A percentile compares a stretch with the other conserved stretches of the same genome.
Evolutionary conservation across 2,329 filamentous ascomycete species (phyloP).

Genomic region (Elsinoe arachidis): DNA sequence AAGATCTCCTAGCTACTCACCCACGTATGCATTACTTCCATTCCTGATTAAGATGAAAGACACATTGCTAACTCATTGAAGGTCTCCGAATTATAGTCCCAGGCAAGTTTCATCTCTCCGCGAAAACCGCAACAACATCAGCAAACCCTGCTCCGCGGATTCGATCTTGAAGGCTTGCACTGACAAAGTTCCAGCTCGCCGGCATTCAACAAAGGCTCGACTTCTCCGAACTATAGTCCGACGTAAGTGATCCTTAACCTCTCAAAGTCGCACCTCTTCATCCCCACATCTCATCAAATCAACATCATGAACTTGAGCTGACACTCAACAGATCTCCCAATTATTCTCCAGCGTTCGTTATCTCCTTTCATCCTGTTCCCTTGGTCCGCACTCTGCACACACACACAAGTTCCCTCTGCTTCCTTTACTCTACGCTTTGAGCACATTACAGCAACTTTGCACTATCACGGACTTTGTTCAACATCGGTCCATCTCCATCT

Average conservation of each 20-base stretch:
- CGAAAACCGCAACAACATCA: too few relatives aligned
- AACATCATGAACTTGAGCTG: too few relatives aligned
- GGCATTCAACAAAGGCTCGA: conserved; percentile 32
- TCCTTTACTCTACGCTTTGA: too few relatives aligned
- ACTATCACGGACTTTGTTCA: conserved; percentile 20
- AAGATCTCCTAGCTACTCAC: conserved; percentile 23
- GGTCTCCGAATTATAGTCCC: too few relatives aligned
- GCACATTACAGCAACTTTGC: too few relatives aligned
- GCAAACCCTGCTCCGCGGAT: too few relatives aligned
- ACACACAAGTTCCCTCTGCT: too few relatives aligned
- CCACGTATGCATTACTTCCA: conserved; percentile 18
- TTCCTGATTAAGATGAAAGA: conserved; percentile 15
- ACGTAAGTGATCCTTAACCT: conserved; percentile 56
- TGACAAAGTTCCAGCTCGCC: conserved; percentile 19
- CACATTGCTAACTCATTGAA: conserved; percentile 26
- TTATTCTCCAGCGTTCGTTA: conserved; percentile 55
- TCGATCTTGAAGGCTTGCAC: neutral
- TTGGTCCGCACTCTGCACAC: too few relatives aligned
- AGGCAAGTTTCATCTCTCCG: too few relatives aligned
- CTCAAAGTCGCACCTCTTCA: conserved; percentile 24
- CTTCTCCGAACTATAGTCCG: conserved; percentile 62
- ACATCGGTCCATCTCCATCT: conserved; percentile 29
- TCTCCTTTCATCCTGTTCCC: too few relatives aligned
- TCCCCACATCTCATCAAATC: too few relatives aligned
- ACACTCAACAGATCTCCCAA: conserved; percentile 24